These are phyloP conservation scores for Metschnikowia vanudenii DNA, from an alignment of 805 yeast genomes.

Conservation along the genomic window DNA sequence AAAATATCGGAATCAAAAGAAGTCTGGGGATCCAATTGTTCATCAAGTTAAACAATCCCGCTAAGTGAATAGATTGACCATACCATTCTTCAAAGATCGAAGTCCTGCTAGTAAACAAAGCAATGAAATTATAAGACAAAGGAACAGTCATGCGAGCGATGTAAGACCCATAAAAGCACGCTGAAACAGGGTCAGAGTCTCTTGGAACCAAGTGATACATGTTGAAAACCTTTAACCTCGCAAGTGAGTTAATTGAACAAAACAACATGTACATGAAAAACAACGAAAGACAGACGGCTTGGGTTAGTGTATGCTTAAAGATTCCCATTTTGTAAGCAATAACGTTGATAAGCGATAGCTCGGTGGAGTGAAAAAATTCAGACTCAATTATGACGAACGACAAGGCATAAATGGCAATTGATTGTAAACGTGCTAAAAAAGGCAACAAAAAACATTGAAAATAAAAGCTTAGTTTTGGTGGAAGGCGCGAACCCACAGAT, in stretches of 20 bases:
- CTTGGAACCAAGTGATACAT: constrained; percentile 71
- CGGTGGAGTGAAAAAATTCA: constrained; percentile 71
- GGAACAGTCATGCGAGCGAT: constrained; percentile 83
- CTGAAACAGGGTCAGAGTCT: constrained; percentile 70
- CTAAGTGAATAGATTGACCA: constrained; percentile 71
- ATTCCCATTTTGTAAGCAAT: constrained; percentile 37
- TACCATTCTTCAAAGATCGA: constrained; percentile 68
- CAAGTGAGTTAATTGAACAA: constrained; percentile 63
- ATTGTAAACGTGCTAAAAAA: constrained; percentile 37
- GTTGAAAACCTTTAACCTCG: constrained; percentile 68
- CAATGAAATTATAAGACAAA: constrained; percentile 72
- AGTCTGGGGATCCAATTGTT: constrained; percentile 77
- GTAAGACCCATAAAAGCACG: constrained; percentile 75
- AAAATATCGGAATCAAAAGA: constrained; percentile 63
- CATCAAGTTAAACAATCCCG: constrained; percentile 69
- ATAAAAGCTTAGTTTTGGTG: constrained; percentile 19
- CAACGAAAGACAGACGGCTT: constrained; percentile 42
- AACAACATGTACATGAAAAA: constrained; percentile 63
- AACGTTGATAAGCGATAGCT: constrained; percentile 57
- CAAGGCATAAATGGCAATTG: constrained; percentile 41
- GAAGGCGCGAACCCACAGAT: constrained; percentile 3
- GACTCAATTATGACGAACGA: constrained; percentile 65
- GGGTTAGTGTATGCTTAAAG: constrained; percentile 19
- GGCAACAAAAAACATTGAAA: constrained; percentile 47
- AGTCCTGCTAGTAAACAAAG: constrained; percentile 52